Percentiles rank a stretch among this genome's conserved stretches.
Conservation (phyloP, 345 rosid species). For the Eucalyptus microcorys region DNA sequence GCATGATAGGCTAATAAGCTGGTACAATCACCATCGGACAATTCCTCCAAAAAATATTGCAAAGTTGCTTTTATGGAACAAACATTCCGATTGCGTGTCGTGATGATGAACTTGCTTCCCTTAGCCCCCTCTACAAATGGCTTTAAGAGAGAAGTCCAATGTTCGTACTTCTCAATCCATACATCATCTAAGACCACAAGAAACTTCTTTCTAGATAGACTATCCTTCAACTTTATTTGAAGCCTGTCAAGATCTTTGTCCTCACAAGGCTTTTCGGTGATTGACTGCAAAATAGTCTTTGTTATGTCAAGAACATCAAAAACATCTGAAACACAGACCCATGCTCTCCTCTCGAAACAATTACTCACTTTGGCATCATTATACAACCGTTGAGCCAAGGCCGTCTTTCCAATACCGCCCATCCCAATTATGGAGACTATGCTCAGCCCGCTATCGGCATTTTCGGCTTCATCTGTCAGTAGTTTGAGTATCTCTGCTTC, state of each 20-base stretch:
- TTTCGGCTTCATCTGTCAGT: fast-evolving
- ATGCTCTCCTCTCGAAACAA: background rate
- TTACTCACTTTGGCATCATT: fast-evolving
- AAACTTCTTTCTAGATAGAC: fast-evolving
- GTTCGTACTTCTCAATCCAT: fast-evolving
- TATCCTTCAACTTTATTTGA: fast-evolving
- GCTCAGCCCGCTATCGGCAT: fast-evolving
- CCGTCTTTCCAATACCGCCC: background rate
- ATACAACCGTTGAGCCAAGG: background rate
- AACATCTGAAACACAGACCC: background rate
- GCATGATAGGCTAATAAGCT: background rate
- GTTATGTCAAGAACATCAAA: background rate
- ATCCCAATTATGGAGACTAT: background rate
- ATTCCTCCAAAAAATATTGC: fast-evolving
- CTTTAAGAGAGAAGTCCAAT: background rate
- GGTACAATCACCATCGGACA: fast-evolving
- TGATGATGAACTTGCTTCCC: background rate
- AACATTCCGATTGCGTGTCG: fast-evolving
- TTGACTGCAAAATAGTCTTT: fast-evolving
- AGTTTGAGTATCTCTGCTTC: fast-evolving
- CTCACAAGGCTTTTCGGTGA: fast-evolving
- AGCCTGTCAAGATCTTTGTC: fast-evolving
- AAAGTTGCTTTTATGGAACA: background rate
- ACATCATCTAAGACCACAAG: background rate
- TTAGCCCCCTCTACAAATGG: fast-evolving